Evolutionary conservation across 192 early-diverging fungal genomes (phyloP).

Genomic region (Gonapodya prolifera): DNA sequence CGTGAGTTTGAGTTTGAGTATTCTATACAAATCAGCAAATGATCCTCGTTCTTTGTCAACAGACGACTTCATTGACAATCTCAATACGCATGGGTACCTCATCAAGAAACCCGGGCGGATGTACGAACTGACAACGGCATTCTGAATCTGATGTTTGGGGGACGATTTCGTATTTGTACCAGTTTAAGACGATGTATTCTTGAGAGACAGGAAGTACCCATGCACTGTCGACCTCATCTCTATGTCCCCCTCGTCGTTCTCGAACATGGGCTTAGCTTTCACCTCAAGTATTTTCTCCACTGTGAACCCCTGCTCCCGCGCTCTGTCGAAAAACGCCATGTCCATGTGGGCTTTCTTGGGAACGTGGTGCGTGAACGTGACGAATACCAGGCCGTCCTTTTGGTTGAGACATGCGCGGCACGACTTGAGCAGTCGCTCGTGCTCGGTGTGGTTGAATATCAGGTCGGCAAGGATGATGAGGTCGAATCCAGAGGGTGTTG

Average conservation of each 20-base stretch:
- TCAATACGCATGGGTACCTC: not conserved
- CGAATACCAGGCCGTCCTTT: not conserved
- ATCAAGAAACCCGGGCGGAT: not conserved
- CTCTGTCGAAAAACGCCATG: not conserved
- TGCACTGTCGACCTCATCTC: conserved; percentile 2
- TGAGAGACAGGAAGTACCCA: not conserved
- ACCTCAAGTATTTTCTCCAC: not conserved
- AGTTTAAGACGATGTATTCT: too few species aligned
- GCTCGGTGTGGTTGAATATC: conserved; percentile 6
- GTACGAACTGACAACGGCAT: not conserved
- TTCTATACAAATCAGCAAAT: not conserved
- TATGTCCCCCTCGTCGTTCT: not conserved
- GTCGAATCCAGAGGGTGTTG: not conserved
- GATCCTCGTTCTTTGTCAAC: not conserved
- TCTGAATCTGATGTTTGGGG: not conserved
- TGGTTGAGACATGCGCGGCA: not conserved
- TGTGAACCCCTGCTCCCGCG: not conserved
- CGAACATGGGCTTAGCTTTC: not conserved
- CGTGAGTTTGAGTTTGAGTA: not conserved
- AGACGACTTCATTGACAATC: not conserved
- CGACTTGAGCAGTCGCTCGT: not conserved
- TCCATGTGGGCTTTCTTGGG: not conserved
- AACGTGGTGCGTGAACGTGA: not conserved
- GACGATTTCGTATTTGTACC: not conserved
- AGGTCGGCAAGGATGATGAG: conserved; percentile 4